Conservation (phyloP, 805 yeast species). For the Ogataea trehalophila region DNA sequence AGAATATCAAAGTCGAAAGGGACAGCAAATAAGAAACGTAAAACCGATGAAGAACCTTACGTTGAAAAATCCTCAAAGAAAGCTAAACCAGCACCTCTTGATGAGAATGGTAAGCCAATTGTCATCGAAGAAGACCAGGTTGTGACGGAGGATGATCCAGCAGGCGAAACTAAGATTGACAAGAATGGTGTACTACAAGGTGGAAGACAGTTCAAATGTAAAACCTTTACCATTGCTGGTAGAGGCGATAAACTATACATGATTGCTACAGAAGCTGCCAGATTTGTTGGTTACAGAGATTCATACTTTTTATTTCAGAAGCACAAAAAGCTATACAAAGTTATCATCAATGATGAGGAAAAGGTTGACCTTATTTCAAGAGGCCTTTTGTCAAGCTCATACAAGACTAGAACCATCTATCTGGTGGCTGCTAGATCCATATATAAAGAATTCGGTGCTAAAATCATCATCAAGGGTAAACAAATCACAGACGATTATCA, state of each 20-base stretch:
- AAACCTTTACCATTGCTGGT: slow-evolving; percentile 58
- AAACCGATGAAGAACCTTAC: slow-evolving; percentile 23
- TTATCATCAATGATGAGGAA: slow-evolving; percentile 68
- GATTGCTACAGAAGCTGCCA: slow-evolving; percentile 95
- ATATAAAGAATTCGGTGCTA: slow-evolving; percentile 88
- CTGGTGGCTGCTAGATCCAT: slow-evolving; percentile 87
- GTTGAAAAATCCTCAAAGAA: slow-evolving; percentile 29
- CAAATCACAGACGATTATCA: slow-evolving; percentile 86
- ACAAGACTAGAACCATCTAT: slow-evolving; percentile 85
- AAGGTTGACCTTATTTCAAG: slow-evolving; percentile 79
- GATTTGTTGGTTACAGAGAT: slow-evolving; percentile 91
- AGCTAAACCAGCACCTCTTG: slow-evolving; percentile 29
- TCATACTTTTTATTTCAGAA: slow-evolving; percentile 86
- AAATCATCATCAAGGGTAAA: slow-evolving; percentile 72
- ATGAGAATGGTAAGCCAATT: slow-evolving; percentile 65
- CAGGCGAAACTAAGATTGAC: slow-evolving; percentile 73
- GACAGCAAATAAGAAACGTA: slow-evolving; percentile 24
- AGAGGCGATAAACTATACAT: slow-evolving; percentile 73
- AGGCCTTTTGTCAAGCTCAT: slow-evolving; percentile 80
- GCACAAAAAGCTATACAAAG: slow-evolving; percentile 70
- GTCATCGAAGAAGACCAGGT: slow-evolving; percentile 72
- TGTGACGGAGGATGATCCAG: slow-evolving; percentile 66
- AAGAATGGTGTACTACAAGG: slow-evolving; percentile 62
- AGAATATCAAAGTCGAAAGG: slow-evolving; percentile 27
- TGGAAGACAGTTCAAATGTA: slow-evolving; percentile 68